These are phyloP conservation scores for Stachybotrys chartarum DNA, from an alignment of 2,329 filamentous ascomycete genomes.

Conservation along the genomic window DNA sequence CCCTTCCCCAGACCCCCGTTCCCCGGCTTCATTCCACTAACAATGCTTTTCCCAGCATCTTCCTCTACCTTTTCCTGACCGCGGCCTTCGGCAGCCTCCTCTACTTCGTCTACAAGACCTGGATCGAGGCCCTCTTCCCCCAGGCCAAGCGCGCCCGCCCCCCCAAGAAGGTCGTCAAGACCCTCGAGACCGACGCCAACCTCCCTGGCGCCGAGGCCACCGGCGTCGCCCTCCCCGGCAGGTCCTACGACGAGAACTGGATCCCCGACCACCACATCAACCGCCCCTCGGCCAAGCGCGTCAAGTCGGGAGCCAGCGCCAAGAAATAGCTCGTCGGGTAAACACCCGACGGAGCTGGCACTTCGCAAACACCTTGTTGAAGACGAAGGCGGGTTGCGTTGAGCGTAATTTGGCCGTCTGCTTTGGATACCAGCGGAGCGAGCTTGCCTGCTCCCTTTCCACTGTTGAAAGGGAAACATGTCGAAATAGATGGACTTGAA, in stretches of 20 bases:
- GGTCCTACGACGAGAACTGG: slow-evolving; percentile 87
- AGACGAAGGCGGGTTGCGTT: no score
- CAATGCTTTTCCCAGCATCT: slow-evolving; percentile 59
- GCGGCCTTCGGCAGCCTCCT: slow-evolving; percentile 70
- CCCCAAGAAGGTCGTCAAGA: slow-evolving; percentile 59
- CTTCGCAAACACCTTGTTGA: no score
- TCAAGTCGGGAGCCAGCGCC: slow-evolving; percentile 49
- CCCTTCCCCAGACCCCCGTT: background rate
- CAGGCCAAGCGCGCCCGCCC: slow-evolving; percentile 68
- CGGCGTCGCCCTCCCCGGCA: slow-evolving; percentile 59
- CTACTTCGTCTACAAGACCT: slow-evolving; percentile 98
- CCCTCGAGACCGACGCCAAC: slow-evolving; percentile 50
- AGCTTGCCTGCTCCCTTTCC: background rate
- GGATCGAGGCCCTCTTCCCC: slow-evolving; percentile 93
- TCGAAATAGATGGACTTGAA: background rate
- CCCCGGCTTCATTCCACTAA: slow-evolving; percentile 17
- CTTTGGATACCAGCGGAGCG: background rate
- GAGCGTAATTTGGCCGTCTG: background rate
- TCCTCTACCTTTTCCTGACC: slow-evolving; percentile 89
- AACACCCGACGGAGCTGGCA: background rate
- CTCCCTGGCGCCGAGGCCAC: slow-evolving; percentile 66
- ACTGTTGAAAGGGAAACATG: no score
- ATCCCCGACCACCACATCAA: slow-evolving; percentile 86
- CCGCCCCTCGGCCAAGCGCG: slow-evolving; percentile 65
- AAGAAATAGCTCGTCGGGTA: slow-evolving; percentile 33